Conservation (phyloP, 31 red algal genomes). For the Odonthalia washingtoniensis region DNA sequence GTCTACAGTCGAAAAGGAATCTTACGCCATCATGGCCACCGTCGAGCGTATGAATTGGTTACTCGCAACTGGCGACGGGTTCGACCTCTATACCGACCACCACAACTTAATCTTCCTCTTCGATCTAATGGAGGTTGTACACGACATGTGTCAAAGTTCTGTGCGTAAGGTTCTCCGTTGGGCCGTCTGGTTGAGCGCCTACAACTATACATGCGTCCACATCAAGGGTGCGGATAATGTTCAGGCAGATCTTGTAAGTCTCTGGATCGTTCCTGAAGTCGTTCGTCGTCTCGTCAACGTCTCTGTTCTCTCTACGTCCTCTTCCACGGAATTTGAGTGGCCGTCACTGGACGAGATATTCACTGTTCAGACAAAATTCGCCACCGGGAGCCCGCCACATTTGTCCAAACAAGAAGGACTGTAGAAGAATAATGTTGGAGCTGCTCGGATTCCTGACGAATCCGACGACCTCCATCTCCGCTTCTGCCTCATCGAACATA, state of each 20-base stretch:
- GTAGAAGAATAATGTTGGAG: no score
- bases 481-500: not conserved
- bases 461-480: not conserved
- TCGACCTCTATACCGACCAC: conserved; percentile 47
- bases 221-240: no score
- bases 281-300: not conserved
- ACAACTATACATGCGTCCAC: conserved; percentile 35
- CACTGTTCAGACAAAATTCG: not conserved
- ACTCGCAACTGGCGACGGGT: conserved; percentile 29
- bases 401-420: no score
- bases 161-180: conserved; percentile 40
- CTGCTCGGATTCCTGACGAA: no score
- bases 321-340: not conserved
- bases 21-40: conserved; percentile 26
- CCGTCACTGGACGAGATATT: not conserved
- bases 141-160: conserved; percentile 6
- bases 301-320: not conserved
- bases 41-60: conserved; percentile 36
- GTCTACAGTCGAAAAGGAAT: conserved; percentile 43
- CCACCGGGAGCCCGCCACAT: no score
- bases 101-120: conserved; percentile 48
- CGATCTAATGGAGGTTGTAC: not conserved
- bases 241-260: not conserved
- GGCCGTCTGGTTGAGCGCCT: conserved; percentile 31
- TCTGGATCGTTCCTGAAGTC: not conserved